A percentile compares a stretch with the other conserved stretches of the same genome.
These are phyloP conservation scores for Malus sylvestris DNA, from an alignment of 306 rosid genomes.

Conservation along the genomic window DNA sequence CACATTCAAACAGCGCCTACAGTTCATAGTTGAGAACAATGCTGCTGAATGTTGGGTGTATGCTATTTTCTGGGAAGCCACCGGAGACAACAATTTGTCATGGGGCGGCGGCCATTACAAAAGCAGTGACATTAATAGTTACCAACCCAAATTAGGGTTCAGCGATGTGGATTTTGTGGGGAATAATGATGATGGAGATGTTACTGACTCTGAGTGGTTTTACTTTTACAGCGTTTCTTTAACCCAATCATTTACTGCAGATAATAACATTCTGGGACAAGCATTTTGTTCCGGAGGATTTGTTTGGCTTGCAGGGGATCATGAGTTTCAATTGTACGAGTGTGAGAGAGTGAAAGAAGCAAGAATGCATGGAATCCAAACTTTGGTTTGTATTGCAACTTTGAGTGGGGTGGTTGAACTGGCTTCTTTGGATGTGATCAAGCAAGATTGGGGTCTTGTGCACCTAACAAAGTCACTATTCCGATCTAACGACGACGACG, in stretches of 20 bases:
- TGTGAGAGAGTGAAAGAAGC: too few species aligned
- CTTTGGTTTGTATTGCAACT: too few species aligned
- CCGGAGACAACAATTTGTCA: conserved; percentile 14
- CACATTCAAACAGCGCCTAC: conserved; percentile 8
- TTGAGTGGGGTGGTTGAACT: conserved; percentile 32
- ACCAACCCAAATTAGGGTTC: too few species aligned
- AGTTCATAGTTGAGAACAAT: conserved; percentile 28
- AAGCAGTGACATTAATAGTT: neutral
- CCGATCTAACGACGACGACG: neutral
- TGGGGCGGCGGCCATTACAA: conserved; percentile 37
- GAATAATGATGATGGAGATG: neutral
- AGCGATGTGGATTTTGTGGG: too few species aligned
- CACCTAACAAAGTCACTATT: conserved; percentile 18
- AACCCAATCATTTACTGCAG: neutral
- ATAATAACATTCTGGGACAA: too few species aligned
- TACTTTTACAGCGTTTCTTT: conserved; percentile 21
- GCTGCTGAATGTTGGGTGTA: conserved; percentile 46
- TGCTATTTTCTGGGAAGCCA: conserved; percentile 46
- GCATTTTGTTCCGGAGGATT: too few species aligned
- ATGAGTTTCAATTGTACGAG: too few species aligned
- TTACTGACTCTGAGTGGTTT: conserved; percentile 16
- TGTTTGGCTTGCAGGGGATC: too few species aligned
- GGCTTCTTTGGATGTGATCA: conserved; percentile 26
- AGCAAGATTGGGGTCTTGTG: conserved; percentile 16
- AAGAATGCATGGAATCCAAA: too few species aligned